Percentiles rank a stretch among this genome's conserved stretches.
Conservation (phyloP, 306 rosid genomes). For the Malus domestica region DNA sequence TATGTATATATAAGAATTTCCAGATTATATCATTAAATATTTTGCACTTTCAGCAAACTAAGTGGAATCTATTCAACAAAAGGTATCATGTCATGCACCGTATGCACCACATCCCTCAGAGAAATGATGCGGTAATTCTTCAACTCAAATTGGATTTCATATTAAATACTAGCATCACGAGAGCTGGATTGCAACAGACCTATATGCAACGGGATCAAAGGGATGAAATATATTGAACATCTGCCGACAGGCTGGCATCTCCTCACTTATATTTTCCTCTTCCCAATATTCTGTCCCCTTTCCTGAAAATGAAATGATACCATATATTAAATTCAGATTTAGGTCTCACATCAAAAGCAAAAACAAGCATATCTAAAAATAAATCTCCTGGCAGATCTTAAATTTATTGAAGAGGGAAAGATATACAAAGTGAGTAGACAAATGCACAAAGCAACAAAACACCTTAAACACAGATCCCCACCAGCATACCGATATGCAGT, state of each 20-base stretch:
- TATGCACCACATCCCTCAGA: background rate
- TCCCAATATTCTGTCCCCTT: conserved; percentile 89
- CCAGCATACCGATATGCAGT: background rate
- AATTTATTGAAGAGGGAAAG: background rate
- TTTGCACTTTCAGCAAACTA: background rate
- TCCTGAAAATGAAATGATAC: conserved; percentile 39
- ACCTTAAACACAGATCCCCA: background rate
- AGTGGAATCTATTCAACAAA: background rate
- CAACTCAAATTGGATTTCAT: conserved; percentile 1
- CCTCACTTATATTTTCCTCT: conserved; percentile 73
- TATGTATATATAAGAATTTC: background rate
- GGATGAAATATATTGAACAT: conserved; percentile 98
- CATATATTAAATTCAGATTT: background rate
- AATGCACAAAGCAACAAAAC: background rate
- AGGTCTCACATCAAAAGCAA: conserved; percentile 21
- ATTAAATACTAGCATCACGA: background rate
- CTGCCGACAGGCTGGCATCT: conserved; percentile 91
- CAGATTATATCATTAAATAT: background rate
- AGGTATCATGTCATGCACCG: background rate
- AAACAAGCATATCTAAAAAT: background rate
- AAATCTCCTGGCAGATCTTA: background rate
- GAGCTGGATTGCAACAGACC: conserved; percentile 40
- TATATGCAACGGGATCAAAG: conserved; percentile 94
- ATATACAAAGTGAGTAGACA: background rate
- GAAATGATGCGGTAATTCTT: background rate